Evolutionary conservation across 2,329 filamentous ascomycete species (phyloP).

Genomic region (Clarireedia homoeocarpa): DNA sequence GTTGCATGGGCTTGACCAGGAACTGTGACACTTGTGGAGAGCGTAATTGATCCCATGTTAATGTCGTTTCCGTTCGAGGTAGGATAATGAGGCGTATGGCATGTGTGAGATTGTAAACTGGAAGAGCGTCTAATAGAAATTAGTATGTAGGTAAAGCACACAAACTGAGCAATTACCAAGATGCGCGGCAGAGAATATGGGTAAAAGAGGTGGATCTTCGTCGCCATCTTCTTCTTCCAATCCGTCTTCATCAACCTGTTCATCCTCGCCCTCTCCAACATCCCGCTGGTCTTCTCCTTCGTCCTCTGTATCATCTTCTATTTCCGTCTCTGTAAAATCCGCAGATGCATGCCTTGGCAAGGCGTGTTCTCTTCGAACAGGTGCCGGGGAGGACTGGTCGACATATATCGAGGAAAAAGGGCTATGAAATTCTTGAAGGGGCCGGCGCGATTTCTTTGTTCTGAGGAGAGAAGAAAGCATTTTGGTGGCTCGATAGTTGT

Average conservation of each 20-base stretch:
- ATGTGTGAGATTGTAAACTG: conserved; percentile 86
- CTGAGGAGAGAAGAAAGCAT: conserved; percentile 33
- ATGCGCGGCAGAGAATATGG: conserved; percentile 73
- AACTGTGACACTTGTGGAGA: conserved; percentile 97
- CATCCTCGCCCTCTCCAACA: conserved; percentile 21
- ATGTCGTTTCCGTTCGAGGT: conserved; percentile 79
- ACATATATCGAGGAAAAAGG: conserved; percentile 29
- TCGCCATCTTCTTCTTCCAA: conserved; percentile 33
- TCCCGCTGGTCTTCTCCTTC: conserved; percentile 8
- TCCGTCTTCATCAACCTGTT: conserved; percentile 33
- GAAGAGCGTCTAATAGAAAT: conserved; percentile 60
- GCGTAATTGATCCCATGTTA: conserved; percentile 90
- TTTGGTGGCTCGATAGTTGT: not conserved
- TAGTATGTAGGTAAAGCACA: conserved; percentile 15
- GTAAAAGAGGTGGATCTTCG: conserved; percentile 49
- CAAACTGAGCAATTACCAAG: conserved; percentile 46
- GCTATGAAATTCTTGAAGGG: conserved; percentile 21
- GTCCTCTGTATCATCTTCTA: conserved; percentile 33
- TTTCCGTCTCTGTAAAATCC: conserved; percentile 58
- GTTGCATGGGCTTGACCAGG: conserved; percentile 88
- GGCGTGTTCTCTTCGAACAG: conserved; percentile 15
- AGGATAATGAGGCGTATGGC: conserved; percentile 79
- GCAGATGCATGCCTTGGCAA: conserved; percentile 41
- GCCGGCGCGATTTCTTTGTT: conserved; percentile 27
- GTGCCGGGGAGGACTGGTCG: conserved; percentile 20